Evolutionary conservation across 192 early-diverging fungal genomes (phyloP), one percentile per base, ranked within the genome.

Genomic region (Entomortierella chlamydospora): DNA sequence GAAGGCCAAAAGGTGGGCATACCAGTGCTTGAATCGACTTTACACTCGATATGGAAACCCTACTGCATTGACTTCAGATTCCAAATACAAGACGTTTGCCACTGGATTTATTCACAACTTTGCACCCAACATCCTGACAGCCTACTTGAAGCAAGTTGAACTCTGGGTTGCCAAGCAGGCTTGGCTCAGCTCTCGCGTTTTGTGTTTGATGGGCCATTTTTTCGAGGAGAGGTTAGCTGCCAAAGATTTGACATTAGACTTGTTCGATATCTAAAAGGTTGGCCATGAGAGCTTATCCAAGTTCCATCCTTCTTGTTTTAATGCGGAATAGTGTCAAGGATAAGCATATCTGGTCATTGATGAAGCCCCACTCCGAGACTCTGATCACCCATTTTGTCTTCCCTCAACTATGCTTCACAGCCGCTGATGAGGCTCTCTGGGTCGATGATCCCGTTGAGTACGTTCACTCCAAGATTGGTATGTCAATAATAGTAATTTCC

Each of bases 1-100:
- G 92, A 96, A 96, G 85, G 92, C 92, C 58, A 98, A 97, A 81
- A 96, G 97, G 73, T 98, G 98, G 97, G 92, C 97, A 10, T 91
- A 92, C 73, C 90, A 88, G 62, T 94, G 91, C 82, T 83, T 99
- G 72, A 95, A 97, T 87, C 90, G 89, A 23, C 88, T 95, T 12
- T 95, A 97, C 63, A 68, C 57, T 33, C 83, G 84, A 59, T 92
- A 91, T 64, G 91, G 93, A 51, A 94, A 93, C 72, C 91, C 91
- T 22, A 85, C 91, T 11, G 78, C 87, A 26, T 73, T 94, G 50
- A 83, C 90, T 15, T 63, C 76, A 20, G 80, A 85, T 23, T 64
- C 83, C 9, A 72, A 70, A 64, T 89, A 89, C 70, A 78, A 56
- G 11, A 57, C 82, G 12, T 98, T 99, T 81, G 91, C 96, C 28